Conservation (phyloP, 106 monocot genomes). For the Hemerocallis citrina region DNA sequence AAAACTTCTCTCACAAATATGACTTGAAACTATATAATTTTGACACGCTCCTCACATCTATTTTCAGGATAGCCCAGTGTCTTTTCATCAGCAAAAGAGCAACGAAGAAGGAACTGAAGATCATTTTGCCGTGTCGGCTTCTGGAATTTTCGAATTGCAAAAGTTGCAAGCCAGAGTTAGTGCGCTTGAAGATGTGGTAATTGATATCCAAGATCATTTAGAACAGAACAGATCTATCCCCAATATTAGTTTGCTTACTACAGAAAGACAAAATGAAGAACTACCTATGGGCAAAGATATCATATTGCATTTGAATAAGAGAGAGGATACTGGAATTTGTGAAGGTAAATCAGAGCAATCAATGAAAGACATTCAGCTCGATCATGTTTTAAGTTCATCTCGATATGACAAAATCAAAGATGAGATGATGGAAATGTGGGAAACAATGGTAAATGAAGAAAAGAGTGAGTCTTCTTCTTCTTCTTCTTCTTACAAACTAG, state of each 20-base stretch:
- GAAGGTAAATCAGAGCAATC: slow-evolving; percentile 20
- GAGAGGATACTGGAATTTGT: neutral
- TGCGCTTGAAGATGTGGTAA: slow-evolving; percentile 20
- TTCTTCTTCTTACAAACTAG: too few relatives aligned
- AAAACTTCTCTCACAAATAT: too few relatives aligned
- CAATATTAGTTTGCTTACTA: neutral
- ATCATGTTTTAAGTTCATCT: slow-evolving; percentile 33
- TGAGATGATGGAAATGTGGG: slow-evolving; percentile 38
- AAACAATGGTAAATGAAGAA: slow-evolving; percentile 21
- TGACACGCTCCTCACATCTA: too few relatives aligned
- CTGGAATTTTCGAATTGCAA: slow-evolving; percentile 23
- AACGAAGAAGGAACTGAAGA: neutral
- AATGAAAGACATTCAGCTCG: slow-evolving; percentile 66
- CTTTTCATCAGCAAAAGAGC: slow-evolving; percentile 5
- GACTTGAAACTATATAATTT: too few relatives aligned
- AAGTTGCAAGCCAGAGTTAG: slow-evolving; percentile 26
- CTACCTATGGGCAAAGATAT: too few relatives aligned
- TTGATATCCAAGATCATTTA: neutral
- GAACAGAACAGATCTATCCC: slow-evolving; percentile 7
- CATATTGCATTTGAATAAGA: neutral
- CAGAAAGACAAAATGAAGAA: slow-evolving; percentile 15
- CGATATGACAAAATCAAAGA: neutral
- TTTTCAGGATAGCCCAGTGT: slow-evolving; percentile 4
- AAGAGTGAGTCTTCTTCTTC: slow-evolving; percentile 32
- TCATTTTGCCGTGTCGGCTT: neutral